These are phyloP conservation scores for Prunus kanzakura DNA, from an alignment of 306 rosid genomes.

Conservation along the genomic window DNA sequence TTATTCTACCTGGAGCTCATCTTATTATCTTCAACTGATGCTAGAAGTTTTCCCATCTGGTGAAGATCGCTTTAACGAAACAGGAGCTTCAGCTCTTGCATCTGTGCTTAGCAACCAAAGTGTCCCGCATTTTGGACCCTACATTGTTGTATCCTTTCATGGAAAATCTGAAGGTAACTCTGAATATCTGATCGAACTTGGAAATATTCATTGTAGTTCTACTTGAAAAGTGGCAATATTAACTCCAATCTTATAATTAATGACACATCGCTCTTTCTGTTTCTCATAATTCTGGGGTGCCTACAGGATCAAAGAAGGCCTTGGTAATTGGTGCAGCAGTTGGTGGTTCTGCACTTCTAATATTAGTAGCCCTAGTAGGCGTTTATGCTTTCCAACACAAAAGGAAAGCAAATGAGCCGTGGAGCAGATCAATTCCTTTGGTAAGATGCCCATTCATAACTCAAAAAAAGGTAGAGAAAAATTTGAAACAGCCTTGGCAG, in stretches of 20 bases:
- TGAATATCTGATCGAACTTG: not conserved
- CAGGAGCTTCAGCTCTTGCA: constrained; percentile 35
- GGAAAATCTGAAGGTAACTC: constrained; percentile 33
- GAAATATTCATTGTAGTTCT: not conserved
- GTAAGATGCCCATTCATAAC: constrained; percentile 10
- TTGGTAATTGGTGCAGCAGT: constrained; percentile 59
- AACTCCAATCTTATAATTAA: not conserved
- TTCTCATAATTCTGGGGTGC: constrained; percentile 7
- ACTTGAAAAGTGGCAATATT: not conserved
- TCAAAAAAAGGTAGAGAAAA: not conserved
- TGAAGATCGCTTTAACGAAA: constrained; percentile 40
- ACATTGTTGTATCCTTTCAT: constrained; percentile 23
- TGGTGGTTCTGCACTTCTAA: constrained; percentile 53
- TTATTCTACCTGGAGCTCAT: constrained; percentile 17
- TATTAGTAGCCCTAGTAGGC: constrained; percentile 41
- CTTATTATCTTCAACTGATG: constrained; percentile 33
- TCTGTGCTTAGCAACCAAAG: constrained; percentile 51
- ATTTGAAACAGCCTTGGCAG: no score
- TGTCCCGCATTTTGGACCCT: constrained; percentile 57
- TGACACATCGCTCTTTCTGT: not conserved
- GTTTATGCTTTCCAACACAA: constrained; percentile 51
- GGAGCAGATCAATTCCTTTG: constrained; percentile 38
- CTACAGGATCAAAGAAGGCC: constrained; percentile 24
- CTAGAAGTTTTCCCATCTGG: constrained; percentile 50
- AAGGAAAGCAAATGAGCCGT: constrained; percentile 40